phyloP scores from a whole-genome alignment of 1,284 basidiomycete genomes.

The Exsudoporus floridanus region DNA sequence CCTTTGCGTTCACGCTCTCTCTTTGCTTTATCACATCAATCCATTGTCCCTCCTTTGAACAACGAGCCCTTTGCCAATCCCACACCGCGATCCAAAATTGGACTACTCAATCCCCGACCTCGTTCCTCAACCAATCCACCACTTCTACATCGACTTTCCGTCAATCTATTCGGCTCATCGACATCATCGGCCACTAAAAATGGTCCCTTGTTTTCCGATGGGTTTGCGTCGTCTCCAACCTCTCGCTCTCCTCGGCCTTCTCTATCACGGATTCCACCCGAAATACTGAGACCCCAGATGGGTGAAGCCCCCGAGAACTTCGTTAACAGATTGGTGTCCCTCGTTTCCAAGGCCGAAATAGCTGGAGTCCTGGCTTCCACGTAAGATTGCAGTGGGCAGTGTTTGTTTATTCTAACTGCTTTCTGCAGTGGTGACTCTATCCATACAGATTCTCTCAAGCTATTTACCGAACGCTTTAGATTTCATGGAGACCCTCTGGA shows the following conservation, averaged over 20 bases:
- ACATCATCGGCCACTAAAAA: conserved; percentile 36
- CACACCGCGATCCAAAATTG: conserved; percentile 15
- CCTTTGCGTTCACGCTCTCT: conserved; percentile 26
- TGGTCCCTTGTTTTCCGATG: conserved; percentile 27
- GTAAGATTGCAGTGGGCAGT: conserved; percentile 42
- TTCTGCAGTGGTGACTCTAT: conserved; percentile 66
- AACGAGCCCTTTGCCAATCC: conserved; percentile 16
- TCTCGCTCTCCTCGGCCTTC: conserved; percentile 49
- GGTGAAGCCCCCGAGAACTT: conserved; percentile 74
- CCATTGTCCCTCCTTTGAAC: conserved; percentile 15
- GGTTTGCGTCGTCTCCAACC: conserved; percentile 32
- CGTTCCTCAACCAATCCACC: conserved; percentile 72
- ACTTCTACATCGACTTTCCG: conserved; percentile 67
- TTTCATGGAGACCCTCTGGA: conserved; percentile 86
- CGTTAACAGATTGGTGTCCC: conserved; percentile 58
- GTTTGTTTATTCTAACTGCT: conserved; percentile 7
- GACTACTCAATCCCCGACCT: conserved; percentile 36
- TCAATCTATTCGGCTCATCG: conserved; percentile 60
- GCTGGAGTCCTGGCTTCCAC: conserved; percentile 78
- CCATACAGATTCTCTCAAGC: conserved; percentile 67
- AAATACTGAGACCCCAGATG: conserved; percentile 53
- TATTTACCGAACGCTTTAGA: conserved; percentile 79
- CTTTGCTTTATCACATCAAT: conserved; percentile 26
- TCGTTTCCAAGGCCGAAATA: conserved; percentile 75
- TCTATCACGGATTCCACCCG: conserved; percentile 42